These are phyloP conservation scores for Melaleuca quinquenervia DNA, from an alignment of 345 rosid species.

Conservation along the genomic window DNA sequence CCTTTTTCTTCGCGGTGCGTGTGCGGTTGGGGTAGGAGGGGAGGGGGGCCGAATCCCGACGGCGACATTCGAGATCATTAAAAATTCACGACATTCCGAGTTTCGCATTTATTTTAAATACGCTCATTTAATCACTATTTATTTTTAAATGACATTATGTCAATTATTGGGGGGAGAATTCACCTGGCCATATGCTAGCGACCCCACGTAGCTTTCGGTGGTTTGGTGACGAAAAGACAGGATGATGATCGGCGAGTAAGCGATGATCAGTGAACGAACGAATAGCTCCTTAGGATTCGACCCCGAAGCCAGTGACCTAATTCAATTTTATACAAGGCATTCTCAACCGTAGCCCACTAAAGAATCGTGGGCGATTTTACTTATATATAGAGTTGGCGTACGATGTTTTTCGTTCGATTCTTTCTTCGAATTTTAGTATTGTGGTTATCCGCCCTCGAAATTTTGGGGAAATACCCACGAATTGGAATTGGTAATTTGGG, in stretches of 20 bases:
- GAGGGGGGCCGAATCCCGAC: not conserved
- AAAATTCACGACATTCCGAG: not conserved
- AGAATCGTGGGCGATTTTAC: not conserved
- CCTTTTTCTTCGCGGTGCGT: not conserved
- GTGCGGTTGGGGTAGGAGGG: not conserved
- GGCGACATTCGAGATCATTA: not conserved
- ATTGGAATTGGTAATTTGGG: not conserved
- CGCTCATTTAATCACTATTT: no score
- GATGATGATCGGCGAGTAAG: not conserved
- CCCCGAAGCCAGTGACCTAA: not conserved
- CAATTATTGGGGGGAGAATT: not conserved
- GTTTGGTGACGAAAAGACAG: not conserved
- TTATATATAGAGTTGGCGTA: not conserved
- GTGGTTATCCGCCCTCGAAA: not conserved
- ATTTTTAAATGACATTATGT: no score
- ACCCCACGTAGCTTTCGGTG: not conserved
- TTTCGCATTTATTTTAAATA: no score
- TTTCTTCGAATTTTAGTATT: not conserved
- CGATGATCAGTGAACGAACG: not conserved
- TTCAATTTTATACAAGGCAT: not conserved
- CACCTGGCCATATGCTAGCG: not conserved
- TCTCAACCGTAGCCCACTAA: not conserved
- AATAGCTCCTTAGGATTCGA: not conserved
- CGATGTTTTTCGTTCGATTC: not conserved
- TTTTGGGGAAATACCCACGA: not conserved